Conservation (phyloP, 306 rosid genomes). For the Trifolium repens region DNA sequence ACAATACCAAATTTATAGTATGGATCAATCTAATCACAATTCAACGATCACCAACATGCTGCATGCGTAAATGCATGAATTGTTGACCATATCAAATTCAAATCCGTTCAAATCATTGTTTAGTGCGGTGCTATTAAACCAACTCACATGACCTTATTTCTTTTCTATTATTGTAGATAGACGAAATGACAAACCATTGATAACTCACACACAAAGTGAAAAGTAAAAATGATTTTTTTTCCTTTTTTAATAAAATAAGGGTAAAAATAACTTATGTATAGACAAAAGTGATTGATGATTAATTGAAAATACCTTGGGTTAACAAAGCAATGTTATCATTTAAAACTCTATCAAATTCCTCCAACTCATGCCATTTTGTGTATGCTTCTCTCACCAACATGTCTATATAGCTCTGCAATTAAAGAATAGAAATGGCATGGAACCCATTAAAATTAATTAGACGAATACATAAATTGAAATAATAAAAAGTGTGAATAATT, state of each 20-base stretch:
- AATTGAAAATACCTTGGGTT: conserved; percentile 59
- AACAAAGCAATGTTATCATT: conserved; percentile 56
- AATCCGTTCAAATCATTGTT: too few relatives aligned
- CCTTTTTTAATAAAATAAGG: too few relatives aligned
- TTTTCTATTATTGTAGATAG: too few relatives aligned
- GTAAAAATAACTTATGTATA: too few relatives aligned
- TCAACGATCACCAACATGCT: neutral
- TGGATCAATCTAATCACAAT: too few relatives aligned
- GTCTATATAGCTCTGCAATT: conserved; percentile 56
- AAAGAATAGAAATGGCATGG: neutral
- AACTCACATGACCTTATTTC: too few relatives aligned
- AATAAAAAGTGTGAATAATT: neutral
- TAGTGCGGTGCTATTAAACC: neutral
- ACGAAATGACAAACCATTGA: too few relatives aligned
- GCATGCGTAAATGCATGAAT: too few relatives aligned
- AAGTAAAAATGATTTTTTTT: too few relatives aligned
- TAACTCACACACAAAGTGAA: too few relatives aligned
- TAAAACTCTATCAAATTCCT: conserved; percentile 50
- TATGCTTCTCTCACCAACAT: conserved; percentile 62
- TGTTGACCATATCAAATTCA: neutral
- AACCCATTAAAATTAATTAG: neutral
- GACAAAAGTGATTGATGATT: neutral
- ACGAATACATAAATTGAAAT: neutral
- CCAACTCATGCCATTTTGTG: conserved; percentile 54
- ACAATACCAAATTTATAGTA: too few relatives aligned